Base-by-base conservation (phyloP, 2,329 filamentous ascomycete species). In the Thielaviopsis punctulata region DNA sequence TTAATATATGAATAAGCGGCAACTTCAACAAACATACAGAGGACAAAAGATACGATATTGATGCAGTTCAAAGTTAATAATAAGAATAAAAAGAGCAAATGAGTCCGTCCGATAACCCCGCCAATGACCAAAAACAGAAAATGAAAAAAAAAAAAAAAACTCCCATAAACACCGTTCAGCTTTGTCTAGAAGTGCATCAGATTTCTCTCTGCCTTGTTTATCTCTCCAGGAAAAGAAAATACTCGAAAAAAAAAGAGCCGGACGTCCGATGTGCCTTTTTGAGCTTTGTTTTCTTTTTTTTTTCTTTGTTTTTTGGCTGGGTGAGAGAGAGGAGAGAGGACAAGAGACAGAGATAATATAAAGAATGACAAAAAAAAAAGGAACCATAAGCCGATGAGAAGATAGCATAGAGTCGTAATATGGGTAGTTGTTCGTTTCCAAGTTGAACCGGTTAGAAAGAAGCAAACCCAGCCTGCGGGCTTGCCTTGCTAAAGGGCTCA, bases 81-180 rank as follows among this genome's bases (percentile, higher is more conserved):
- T 15, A 8, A 47, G 33, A 13, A 52, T 30, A 15, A 39, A 18
- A 25, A 47, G 25, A 52, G 46, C 39, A 24, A 25, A 52, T 25
- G 25, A 23, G 25, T 49, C 48, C 48, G 15, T 21, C 47, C 25
- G 30, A 33, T 30, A 39, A 52, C 39, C 44, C 50, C 30, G 47
- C 24, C 19, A 19, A 21, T 48, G 41, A 52, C 43, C 30, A 18
- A 33, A 39, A 47, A 44, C n/a, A 44, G 10, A 18, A 27, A 25
- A 45, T 13, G 10, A 30, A 43, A 51, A 41, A 47, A 22, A 25
- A 47, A 39, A 45, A 48, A n/a, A 45, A 48, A 46, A 52, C 30
- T 27, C 48, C 48, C 48, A 44, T 43, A 19, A 49, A 49, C 48
- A 49, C 48, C 48, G 48, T 49, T 43, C 22, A 49, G 48, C 39